phyloP scores from a whole-genome alignment of 2,329 filamentous ascomycete genomes.

The Aureobasidium sp. region DNA sequence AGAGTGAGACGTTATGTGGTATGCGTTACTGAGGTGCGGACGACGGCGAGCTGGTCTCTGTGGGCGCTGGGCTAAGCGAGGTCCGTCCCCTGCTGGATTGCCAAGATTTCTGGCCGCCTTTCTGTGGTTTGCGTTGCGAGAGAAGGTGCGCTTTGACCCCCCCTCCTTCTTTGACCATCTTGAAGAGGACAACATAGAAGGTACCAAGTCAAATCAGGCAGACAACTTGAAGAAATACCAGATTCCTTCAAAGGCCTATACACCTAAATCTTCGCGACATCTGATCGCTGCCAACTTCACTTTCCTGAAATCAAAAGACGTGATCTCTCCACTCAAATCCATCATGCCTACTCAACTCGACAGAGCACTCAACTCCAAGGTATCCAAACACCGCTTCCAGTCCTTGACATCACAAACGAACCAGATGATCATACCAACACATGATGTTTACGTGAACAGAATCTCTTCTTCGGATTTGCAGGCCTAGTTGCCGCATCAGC shows the following conservation, averaged over 20 bases:
- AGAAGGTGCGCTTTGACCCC: neutral
- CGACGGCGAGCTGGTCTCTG: neutral
- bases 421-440: neutral
- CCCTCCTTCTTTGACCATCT: neutral
- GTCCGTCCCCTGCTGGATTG: neutral
- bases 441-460: slow-evolving; percentile 17
- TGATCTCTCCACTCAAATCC: too few relatives aligned
- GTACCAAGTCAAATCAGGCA: neutral
- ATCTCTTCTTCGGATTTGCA: slow-evolving; percentile 57
- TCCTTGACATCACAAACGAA: too few relatives aligned
- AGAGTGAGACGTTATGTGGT: neutral
- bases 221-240: neutral
- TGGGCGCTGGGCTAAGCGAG: neutral
- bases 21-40: neutral
- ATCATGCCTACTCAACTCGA: slow-evolving; percentile 43
- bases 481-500: slow-evolving; percentile 74
- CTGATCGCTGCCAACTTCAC: neutral
- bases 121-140: neutral
- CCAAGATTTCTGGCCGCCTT: neutral
- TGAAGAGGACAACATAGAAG: neutral
- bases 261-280: neutral
- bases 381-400: slow-evolving; percentile 17
- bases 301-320: neutral
- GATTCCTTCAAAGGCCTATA: neutral
- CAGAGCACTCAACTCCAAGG: slow-evolving; percentile 37